Base-by-base conservation (phyloP, 176 grass and related monocot species). In the Juncus effusus region DNA sequence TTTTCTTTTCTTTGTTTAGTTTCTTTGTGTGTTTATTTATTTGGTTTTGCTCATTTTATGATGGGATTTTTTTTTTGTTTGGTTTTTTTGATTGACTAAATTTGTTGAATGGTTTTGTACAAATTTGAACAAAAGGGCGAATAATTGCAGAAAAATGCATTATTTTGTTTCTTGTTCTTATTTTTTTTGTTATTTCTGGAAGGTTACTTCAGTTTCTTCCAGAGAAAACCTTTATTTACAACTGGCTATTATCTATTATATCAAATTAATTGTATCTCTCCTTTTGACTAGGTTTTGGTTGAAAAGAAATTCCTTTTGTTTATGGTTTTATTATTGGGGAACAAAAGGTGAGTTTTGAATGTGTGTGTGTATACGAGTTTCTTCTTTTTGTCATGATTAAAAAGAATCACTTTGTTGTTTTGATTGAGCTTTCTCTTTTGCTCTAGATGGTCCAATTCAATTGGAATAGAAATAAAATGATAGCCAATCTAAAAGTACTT, bases 1-100 rank as follows among this genome's bases (percentile, higher is more conserved):
- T 96, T 81, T 51, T 67, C 77, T 88, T 96, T 81, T 51, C 70
- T 4, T 54, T 44, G 14, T 57, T 59, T 64, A 6, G 54, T 63
- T 36, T 15, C 59, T 63, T 13, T 40, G 36, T 41, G 15, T 56
- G 10, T n/a, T 38, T 40, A 4, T 55, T 37, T 55, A 36, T 37
- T 49, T 55, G 47, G 14, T 10, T 70, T 58, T 68, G 19, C 19
- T 28, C 19, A 28, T 68, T 3, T 68, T 13, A 28, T 60, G 57
- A 35, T 60, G 57, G 16, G 35, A 35, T 50, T 52, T 11, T 7
- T 53, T 53, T 67, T 4, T 6, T 47, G 49, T 67, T 60, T 60
- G 56, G 5, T 6, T 36, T 4, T 53, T 15, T 13, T 2, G 35
- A 49, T 53, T 37, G 13, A 5, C 49, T 13, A 38, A 67, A 52